Conservation (phyloP, 202 grass and related monocot genomes). For the Eragrostis tef region DNA sequence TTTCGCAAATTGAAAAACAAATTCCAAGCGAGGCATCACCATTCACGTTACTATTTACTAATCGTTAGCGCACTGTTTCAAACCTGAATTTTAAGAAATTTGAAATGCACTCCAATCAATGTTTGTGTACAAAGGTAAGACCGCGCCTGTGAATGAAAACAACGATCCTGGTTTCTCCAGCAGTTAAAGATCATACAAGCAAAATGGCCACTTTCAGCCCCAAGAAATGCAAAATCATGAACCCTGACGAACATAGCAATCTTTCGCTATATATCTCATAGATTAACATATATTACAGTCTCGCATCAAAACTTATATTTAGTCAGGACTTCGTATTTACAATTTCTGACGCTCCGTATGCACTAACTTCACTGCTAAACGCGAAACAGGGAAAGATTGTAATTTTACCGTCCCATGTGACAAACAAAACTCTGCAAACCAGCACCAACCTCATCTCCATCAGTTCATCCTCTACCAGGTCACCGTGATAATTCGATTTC, state of each 20-base stretch:
- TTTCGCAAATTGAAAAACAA: neutral
- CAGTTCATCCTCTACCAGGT: neutral
- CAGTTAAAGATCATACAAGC: neutral
- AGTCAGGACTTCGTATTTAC: constrained; percentile 54
- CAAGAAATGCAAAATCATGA: neutral
- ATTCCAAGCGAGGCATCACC: neutral
- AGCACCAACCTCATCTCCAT: neutral
- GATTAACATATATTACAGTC: neutral
- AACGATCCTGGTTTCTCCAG: neutral
- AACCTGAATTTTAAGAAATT: neutral
- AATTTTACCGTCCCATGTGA: constrained; percentile 40
- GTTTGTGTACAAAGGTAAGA: too few species aligned
- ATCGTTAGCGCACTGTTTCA: neutral
- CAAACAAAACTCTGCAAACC: constrained; percentile 32
- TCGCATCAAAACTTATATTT: constrained; percentile 1
- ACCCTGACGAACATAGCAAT: neutral
- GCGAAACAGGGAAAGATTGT: neutral
- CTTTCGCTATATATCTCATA: constrained; percentile 17
- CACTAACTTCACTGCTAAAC: constrained; percentile 23
- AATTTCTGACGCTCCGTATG: constrained; percentile 47
- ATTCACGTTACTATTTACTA: neutral
- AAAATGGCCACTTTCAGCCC: neutral
- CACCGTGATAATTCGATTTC: constrained; percentile 32
- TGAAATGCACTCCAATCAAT: neutral
- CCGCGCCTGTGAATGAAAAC: too few species aligned